These are phyloP conservation scores for Cercophora newfieldiana DNA, from an alignment of 495 filamentous ascomycete species.

Conservation along the genomic window DNA sequence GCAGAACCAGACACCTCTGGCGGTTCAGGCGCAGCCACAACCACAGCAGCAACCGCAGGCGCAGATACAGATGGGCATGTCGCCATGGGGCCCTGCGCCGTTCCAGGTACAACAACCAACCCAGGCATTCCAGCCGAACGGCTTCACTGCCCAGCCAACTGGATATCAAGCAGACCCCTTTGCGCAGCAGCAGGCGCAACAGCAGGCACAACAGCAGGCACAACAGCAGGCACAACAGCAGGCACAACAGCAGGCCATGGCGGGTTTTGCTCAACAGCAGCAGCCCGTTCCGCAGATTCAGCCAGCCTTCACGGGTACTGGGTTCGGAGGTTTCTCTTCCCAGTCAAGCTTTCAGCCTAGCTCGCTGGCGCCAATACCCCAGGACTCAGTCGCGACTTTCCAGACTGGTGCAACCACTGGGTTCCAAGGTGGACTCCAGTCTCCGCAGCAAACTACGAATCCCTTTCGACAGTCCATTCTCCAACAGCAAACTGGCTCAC, in stretches of 20 bases:
- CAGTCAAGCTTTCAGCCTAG: constrained; percentile 59
- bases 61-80: constrained; percentile 36
- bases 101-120: constrained; percentile 37
- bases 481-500: constrained; percentile 50
- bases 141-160: constrained; percentile 49
- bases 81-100: constrained; percentile 32
- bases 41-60: constrained; percentile 27
- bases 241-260: constrained; percentile 48
- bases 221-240: constrained; percentile 44
- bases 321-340: constrained; percentile 83
- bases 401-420: constrained; percentile 41
- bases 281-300: constrained; percentile 48
- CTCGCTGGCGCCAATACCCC: constrained; percentile 61
- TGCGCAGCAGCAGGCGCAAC: constrained; percentile 45
- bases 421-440: constrained; percentile 48
- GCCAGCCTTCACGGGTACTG: constrained; percentile 67
- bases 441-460: constrained; percentile 67
- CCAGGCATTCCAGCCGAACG: constrained; percentile 51
- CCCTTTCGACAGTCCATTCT: constrained; percentile 88
- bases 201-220: constrained; percentile 46
- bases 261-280: constrained; percentile 36
- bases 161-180: constrained; percentile 51
- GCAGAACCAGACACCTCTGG: constrained; percentile 79
- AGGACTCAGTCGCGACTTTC: constrained; percentile 59
- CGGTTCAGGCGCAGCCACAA: constrained; percentile 42